Evolutionary conservation across 208 protist genomes (phyloP), one percentile per base, ranked within the genome.

Genomic region (Phytomonas francai): DNA sequence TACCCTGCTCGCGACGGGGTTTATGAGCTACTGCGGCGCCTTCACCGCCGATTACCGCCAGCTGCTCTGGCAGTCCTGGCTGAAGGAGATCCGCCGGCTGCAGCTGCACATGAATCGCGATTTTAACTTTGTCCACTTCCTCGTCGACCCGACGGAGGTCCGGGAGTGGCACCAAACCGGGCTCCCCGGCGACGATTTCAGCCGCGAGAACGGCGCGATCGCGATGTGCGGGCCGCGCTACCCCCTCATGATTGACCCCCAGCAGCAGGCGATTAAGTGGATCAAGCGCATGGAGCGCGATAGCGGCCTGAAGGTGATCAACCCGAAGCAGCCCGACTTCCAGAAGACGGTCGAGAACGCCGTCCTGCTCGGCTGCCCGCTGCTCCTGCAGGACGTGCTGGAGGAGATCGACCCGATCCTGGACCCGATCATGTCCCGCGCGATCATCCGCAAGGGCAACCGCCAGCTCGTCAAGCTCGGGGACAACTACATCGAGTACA

Each of bases 221-320:
- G 97, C 99, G 7, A 98, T 93, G 32, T 82, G 88, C 45, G 94
- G 93, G 27, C 83, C 87, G 33, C 93, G 97, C 67, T 99, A 98
- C 87, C 98, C 98, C 29, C 89, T 99, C 27, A 98, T 99, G 90
- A 98, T 99, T 70, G 98, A 99, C 79, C 98, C 98, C 51, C 98
- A 99, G 86, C 88, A 91, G 76, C 98, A 99, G 85, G 98, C 98
- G 6, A 99, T 98, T 76, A 98, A 98, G 84, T 99, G 98, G 98
- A 93, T 99, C 49, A 98, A 98, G 74, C 92, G 93, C 14, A 96
- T 96, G 85, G 95, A 98, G 83, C 85, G 92, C 32, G 86, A 97
- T 67, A 91, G 87, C 68, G 85, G 94, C 7, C 84, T 99, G 14
- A 93, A 97, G 77, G 81, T 99, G 32, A 89, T 98, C 63, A 91